Base-by-base conservation (phyloP, 495 filamentous ascomycete genomes). In the Echria macrotheca region DNA sequence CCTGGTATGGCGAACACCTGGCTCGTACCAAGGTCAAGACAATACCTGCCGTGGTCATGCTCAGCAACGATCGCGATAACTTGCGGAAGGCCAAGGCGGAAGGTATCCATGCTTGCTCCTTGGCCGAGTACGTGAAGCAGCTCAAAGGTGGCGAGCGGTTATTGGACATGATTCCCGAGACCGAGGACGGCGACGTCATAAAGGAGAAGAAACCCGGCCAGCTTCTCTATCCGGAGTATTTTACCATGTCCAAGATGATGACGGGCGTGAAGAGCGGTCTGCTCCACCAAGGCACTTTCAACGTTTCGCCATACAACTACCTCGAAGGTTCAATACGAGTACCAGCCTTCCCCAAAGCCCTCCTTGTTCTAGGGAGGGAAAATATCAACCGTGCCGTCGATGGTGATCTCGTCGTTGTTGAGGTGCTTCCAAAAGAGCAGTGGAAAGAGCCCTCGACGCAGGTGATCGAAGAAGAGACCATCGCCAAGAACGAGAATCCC, bases 231-330 rank as follows among this genome's bases (percentile, higher is more conserved):
- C 67, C 80, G 1, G 82, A 91, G 57, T 89, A 97, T 58, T 87
- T 81, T 36, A 83, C 83, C 4, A 72, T 91, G 67, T 96, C 94
- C n/a, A 95, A 88, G 69, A 85, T 96, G 77, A 88, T 88, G 76
- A 98, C 93, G 21, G 90, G 89, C 0, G 70, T 96, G 43, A 89
- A 89, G 65, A 81, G 80, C 15, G 89, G 89, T 9, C 83, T 84
- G 18, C 68, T 98, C 35, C 93, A 97, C 65, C 91, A 97, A 66
- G 93, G 93, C 31, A 81, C 85, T 12, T 98, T 94, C 71, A 95
- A 91, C 58, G 87, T 97, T 19, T 97, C 93, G 8, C 87, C 89
- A 6, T 98, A 97, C 73, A 97, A 98, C 65, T 97, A 95, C 59
- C 72, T 97, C 23, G 94, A 97, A 64, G 94, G 88, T 7, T 87